Percentiles rank a stretch among this genome's conserved stretches.
phyloP scores from a whole-genome alignment of 495 filamentous ascomycete species.

The Penicillium maclennaniae region DNA sequence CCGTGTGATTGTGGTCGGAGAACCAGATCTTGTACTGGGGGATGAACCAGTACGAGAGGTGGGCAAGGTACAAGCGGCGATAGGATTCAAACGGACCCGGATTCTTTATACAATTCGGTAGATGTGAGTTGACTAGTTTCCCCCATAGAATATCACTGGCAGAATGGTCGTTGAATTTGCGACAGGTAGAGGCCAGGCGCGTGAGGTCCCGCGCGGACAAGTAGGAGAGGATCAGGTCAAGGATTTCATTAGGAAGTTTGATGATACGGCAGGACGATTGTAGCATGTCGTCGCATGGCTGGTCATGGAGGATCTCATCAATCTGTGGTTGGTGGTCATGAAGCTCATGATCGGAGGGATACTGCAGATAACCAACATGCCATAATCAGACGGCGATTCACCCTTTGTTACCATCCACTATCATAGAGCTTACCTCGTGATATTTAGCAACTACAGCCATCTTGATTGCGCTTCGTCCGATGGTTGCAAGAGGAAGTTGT shows the following conservation, averaged over 20 bases:
- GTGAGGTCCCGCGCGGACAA: conserved; percentile 56
- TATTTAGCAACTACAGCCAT: conserved; percentile 5
- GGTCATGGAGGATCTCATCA: conserved; percentile 12
- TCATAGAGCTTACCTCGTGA: background rate
- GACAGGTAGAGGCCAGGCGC: conserved; percentile 52
- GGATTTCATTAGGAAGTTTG: conserved; percentile 59
- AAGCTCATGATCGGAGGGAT: conserved; percentile 1
- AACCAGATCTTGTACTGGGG: conserved; percentile 81
- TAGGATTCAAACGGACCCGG: conserved; percentile 58
- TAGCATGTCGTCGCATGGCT: background rate
- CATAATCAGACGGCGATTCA: background rate
- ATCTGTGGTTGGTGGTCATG: conserved; percentile 3
- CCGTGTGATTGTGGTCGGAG: conserved; percentile 62
- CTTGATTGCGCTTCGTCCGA: background rate
- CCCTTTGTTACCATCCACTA: background rate
- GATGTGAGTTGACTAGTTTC: conserved; percentile 54
- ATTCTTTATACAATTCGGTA: conserved; percentile 45
- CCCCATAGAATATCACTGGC: conserved; percentile 61
- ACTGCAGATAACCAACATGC: background rate
- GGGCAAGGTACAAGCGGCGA: conserved; percentile 64
- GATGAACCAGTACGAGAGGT: conserved; percentile 83
- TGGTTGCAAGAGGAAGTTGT: background rate
- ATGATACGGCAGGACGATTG: conserved; percentile 26
- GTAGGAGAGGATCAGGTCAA: conserved; percentile 57
- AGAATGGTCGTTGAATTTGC: conserved; percentile 46